Evolutionary conservation across 1,284 basidiomycete species (phyloP), one percentile per base, ranked within the genome.

Genomic region (Lignosus rhinocerotis): DNA sequence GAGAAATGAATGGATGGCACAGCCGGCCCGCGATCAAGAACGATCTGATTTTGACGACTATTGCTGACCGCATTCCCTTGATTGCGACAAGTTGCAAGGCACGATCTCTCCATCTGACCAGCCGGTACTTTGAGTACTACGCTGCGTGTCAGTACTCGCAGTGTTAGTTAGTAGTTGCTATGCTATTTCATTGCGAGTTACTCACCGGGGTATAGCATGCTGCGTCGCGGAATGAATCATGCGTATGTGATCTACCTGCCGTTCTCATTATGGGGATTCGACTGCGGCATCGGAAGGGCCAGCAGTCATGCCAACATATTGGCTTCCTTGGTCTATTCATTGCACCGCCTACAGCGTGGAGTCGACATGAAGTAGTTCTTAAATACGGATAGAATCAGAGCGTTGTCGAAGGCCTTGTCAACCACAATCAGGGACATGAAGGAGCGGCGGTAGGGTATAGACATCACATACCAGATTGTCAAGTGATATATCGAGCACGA

Each of bases 241-340:
- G 25, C 25, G 25, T 4, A 30, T 30, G 2, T 16, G 16, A 19
- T 45, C 16, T 10, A 8, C 11, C 11, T 45, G 3, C 11, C 39
- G 14, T 31, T 42, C 12, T 16, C 2, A 32, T 42, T 16, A 32
- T 42, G 8, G 25, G 31, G 17, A 42, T 17, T 36, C 56, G 5
- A 25, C 48, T 54, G 47, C 52, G 51, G 19, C 11, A 16, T 19
- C 21, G 43, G 31, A 49, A 21, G 31, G 16, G 52, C 54, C 52
- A 51, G 52, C 32, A 54, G 43, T 36, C 57, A 58, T 54, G 48
- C 57, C 52, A 58, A 58, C 52, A 39, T 42, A 50, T 42, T 34
- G 30, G 25, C 33, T 39, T 39, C 34, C 42, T 38, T 9, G 9
- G 12, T 25, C 6, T 17, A 42, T 5, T 11, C 33, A n/a, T 30